Base-by-base conservation (phyloP, 768 basidiomycete species). In the Agrocybe pediades region DNA sequence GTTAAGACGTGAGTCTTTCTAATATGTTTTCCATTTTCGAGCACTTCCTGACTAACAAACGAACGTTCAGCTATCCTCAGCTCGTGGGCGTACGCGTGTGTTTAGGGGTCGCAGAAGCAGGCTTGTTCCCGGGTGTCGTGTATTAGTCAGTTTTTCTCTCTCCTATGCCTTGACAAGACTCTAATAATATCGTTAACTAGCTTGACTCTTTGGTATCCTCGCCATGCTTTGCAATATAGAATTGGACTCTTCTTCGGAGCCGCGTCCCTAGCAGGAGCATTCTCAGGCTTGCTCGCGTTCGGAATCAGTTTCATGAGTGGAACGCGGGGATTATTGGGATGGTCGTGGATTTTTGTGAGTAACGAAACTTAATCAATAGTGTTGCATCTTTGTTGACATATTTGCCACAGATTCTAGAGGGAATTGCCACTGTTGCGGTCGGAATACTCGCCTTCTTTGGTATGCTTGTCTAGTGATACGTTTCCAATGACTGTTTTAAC, bases 341-440 rank as follows among this genome's bases (percentile, higher is more conserved):
- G 86, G 86, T 81, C 80, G 0, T 87, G 85, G 86, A 85, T 87
- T 44, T 87, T 87, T 52, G 82, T 85, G 57, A 39, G 79, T 65
- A 9, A 2, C 17, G 23, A 6, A 44, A 11, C 7, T 47, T 15
- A n/a, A 7, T 24, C 16, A 44, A 9, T 2, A 1, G 36, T 24
- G 33, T 20, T 4, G 19, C 9, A 44, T 17, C 1, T 29, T n/a
- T 41, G 24, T 16, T 23, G 6, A 17, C 25, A 24, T 19, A 25
- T 52, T 52, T 25, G 16, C 49, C 21, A 26, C 33, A 84, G 82
- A 85, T 86, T 49, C 57, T 88, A 26, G 87, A 88, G 64, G 88
- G 88, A 6, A 70, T 84, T 20, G 68, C 75, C 6, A 90, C 88
- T 1, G 76, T 88, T 3, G 58, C 75, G 0, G 81, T 85, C 11